phyloP scores from a whole-genome alignment of 345 rosid species.

The Ceriops zippeliana region DNA sequence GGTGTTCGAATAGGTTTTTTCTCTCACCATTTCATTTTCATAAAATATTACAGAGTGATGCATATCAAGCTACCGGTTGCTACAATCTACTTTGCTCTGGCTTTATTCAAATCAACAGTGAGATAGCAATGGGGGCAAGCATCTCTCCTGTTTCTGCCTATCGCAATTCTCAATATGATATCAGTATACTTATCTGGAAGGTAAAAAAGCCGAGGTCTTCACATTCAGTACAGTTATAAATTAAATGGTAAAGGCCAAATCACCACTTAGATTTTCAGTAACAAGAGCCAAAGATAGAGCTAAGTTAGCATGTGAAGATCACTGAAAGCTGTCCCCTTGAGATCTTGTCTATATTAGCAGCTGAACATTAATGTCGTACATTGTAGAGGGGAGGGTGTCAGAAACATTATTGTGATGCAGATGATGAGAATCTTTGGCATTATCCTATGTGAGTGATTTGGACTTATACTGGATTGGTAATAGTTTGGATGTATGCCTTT shows the following conservation, averaged over 20 bases:
- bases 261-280: not conserved
- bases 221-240: not conserved
- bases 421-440: conserved; percentile 7
- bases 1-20: not conserved
- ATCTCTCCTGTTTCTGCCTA: conserved; percentile 81
- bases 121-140: conserved; percentile 98
- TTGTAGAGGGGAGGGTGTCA: conserved; percentile 14
- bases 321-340: not conserved
- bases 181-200: conserved; percentile 96
- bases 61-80: conserved; percentile 97
- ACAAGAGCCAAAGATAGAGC: not conserved
- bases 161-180: conserved; percentile 68
- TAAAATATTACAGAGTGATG: conserved; percentile 59
- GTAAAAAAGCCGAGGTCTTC: conserved; percentile 24
- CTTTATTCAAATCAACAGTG: conserved; percentile 89
- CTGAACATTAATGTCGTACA: not conserved
- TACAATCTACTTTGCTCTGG: conserved; percentile 94
- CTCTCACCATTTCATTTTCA: not conserved
- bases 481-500: not conserved
- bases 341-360: not conserved
- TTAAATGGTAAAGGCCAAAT: conserved; percentile 1
- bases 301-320: conserved; percentile 7
- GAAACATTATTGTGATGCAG: conserved; percentile 15
- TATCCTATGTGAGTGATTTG: not conserved
- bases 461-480: not conserved